Evolutionary conservation across 345 rosid species (phyloP), one percentile per base, ranked within the genome.

Genomic region (Populus deltoides): DNA sequence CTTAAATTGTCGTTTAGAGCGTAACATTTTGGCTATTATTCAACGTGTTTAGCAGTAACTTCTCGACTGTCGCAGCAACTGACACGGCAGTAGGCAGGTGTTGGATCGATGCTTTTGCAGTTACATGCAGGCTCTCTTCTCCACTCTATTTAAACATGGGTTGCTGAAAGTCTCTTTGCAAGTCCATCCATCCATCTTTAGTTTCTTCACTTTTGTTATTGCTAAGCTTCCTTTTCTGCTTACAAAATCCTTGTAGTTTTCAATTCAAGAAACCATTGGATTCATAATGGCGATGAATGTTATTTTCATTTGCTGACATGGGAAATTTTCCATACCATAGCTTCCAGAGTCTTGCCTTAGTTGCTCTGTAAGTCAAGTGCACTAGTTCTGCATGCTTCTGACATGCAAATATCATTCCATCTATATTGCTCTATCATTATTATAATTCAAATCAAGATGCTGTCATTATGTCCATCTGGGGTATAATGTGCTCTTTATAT

Each of bases 121-220:
- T 68, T 68, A 29, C 71, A 68, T 68, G 71, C 71, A 68, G 71
- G 71, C 22, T 22, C 71, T 68, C 51, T 68, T 36, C 16, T 35
- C 24, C 47, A 11, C 43, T 20, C 71, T 68, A 68, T 68, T 38
- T 68, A 68, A 35, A 38, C 41, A 36, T 17, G 9, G 10, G 41
- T 35, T 67, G 20, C 36, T 31, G 7, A 13, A 18, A 20, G 13
- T 38, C 41, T 35, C 41, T 68, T 39, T 41, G 24, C 71, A 68
- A 31, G 39, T 36, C 47, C 1, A 17, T 20, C 71, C 71, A 38
- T 39, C 27, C 31, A 1, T 63, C 68, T 35, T 20, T 36, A 20
- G 1, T 68, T 38, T 38, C 71, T 24, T 22, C 6, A 41, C 15
- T 22, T 27, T 68, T 29, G n/a, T 35, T 35, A 68, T 38, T 68